These are phyloP conservation scores for Penicillium egyptiacum DNA, from an alignment of 495 filamentous ascomycete genomes.

Conservation along the genomic window DNA sequence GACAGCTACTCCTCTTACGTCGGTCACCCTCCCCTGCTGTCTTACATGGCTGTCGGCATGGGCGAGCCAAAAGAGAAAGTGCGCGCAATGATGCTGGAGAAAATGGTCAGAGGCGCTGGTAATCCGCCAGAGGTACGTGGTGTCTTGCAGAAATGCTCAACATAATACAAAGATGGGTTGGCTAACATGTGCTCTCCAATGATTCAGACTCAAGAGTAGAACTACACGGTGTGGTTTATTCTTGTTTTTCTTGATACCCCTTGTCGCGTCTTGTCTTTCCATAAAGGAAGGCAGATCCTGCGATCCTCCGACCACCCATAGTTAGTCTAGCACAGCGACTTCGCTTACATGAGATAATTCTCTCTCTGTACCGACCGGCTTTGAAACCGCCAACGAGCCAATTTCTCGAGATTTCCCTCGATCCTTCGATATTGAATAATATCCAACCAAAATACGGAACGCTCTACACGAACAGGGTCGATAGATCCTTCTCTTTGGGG, in stretches of 20 bases:
- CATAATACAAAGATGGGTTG: neutral
- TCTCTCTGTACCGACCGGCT: neutral
- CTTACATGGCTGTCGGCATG: constrained; percentile 87
- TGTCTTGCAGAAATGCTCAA: neutral
- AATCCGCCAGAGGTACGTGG: constrained; percentile 67
- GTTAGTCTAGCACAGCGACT: neutral
- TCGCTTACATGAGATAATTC: neutral
- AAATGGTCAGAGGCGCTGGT: constrained; percentile 90
- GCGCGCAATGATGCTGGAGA: constrained; percentile 75
- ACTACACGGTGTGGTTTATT: neutral
- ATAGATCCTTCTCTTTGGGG: neutral
- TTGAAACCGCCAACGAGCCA: neutral
- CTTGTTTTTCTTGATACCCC: constrained; percentile 6
- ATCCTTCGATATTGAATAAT: neutral
- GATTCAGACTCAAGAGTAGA: constrained; percentile 29
- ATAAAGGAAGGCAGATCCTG: neutral
- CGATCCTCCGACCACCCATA: neutral
- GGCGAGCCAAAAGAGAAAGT: constrained; percentile 81
- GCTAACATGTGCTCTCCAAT: constrained; percentile 14
- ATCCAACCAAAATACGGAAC: neutral
- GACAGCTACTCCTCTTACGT: constrained; percentile 81
- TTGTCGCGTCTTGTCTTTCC: neutral
- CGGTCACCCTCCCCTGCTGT: constrained; percentile 83
- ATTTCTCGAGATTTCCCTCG: neutral
- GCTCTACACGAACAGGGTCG: neutral